Conservation (phyloP, 371 early-diverging fungal species). For the Mucor piriformis region DNA sequence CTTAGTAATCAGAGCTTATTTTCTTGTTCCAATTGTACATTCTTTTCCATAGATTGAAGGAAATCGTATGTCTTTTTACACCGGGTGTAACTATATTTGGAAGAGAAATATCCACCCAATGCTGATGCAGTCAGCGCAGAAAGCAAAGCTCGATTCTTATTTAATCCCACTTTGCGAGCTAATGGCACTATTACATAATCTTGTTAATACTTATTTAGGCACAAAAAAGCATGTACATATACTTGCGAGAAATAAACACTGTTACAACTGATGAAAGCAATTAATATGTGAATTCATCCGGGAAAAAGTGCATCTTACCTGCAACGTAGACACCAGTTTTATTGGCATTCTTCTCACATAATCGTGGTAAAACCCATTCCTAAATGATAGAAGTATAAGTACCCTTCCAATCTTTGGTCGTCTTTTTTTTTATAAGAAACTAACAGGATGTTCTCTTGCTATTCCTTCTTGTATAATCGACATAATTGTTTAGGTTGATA, state of each 20-base stretch:
- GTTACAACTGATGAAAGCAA: constrained; percentile 6
- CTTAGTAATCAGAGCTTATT: background rate
- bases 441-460: constrained; percentile 26
- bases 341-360: constrained; percentile 25
- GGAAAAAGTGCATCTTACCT: constrained; percentile 10
- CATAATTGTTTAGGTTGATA: constrained; percentile 3
- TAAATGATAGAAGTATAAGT: background rate
- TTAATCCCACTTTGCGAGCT: constrained; percentile 17
- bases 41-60: constrained; percentile 16
- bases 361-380: constrained; percentile 29
- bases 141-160: constrained; percentile 22
- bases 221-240: constrained; percentile 12
- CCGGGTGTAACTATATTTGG: constrained; percentile 19
- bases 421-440: background rate
- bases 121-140: constrained; percentile 22
- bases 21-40: background rate
- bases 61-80: constrained; percentile 24
- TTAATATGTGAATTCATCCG: background rate
- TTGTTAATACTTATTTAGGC: no score
- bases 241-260: constrained; percentile 11
- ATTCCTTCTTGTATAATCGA: constrained; percentile 25
- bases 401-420: background rate
- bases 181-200: constrained; percentile 13
- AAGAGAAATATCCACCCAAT: constrained; percentile 19
- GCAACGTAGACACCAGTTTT: constrained; percentile 27